Evolutionary conservation across 495 filamentous ascomycete species (phyloP).

Genomic region (Cairneyella variabilis): DNA sequence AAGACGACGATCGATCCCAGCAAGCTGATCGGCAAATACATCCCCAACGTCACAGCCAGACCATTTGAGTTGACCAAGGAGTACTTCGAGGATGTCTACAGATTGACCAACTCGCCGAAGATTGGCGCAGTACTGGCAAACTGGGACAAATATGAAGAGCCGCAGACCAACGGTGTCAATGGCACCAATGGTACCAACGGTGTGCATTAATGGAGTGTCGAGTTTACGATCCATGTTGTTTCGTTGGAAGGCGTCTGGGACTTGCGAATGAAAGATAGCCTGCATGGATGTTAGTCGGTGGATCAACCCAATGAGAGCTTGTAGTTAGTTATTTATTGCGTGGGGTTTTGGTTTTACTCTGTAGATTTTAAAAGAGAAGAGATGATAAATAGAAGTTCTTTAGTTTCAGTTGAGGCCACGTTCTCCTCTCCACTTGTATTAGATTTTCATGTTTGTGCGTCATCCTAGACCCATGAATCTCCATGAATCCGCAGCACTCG

Average conservation of each 20-base stretch:
- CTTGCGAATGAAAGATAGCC: neutral
- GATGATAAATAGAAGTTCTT: neutral
- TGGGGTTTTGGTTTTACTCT: no score
- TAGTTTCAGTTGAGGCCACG: no score
- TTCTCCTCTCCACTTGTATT: no score
- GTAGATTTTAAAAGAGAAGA: no score
- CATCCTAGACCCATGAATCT: no score
- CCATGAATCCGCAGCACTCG: no score
- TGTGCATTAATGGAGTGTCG: neutral
- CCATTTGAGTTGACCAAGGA: constrained; percentile 96
- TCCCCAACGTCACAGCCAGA: constrained; percentile 93
- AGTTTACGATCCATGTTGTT: no score
- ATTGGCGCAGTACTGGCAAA: constrained; percentile 90
- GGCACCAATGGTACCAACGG: constrained; percentile 12
- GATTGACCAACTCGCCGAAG: constrained; percentile 84
- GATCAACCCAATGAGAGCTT: neutral
- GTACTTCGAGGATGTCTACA: constrained; percentile 98
- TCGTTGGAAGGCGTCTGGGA: constrained; percentile 2
- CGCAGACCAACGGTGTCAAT: constrained; percentile 26
- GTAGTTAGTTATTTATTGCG: neutral
- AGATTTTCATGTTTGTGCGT: no score
- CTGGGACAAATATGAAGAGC: constrained; percentile 60
- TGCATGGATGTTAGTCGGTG: neutral
- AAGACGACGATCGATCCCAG: constrained; percentile 95
- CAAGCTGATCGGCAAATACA: constrained; percentile 97